phyloP scores from a whole-genome alignment of 805 yeast genomes.

The Kurtzmaniella fragi region DNA sequence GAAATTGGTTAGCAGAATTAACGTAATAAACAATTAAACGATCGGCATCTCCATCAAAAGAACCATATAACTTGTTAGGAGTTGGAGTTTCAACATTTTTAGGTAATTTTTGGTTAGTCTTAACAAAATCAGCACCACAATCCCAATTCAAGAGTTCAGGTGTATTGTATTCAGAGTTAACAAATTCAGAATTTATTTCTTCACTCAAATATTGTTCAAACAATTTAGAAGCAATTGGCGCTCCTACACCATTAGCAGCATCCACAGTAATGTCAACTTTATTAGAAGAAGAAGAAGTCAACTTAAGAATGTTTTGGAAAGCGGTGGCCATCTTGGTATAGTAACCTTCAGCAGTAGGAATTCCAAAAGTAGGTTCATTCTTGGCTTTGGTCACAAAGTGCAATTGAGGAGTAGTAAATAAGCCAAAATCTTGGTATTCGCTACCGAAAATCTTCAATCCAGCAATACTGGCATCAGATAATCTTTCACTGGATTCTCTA shows the following conservation, averaged over 20 bases:
- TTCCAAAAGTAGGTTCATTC: constrained; percentile 65
- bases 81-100: constrained; percentile 42
- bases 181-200: constrained; percentile 35
- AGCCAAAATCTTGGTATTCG: constrained; percentile 54
- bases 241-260: constrained; percentile 97
- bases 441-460: constrained; percentile 50
- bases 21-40: constrained; percentile 78
- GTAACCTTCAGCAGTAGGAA: constrained; percentile 63
- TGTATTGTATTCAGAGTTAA: constrained; percentile 49
- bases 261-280: constrained; percentile 60
- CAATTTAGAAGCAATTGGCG: constrained; percentile 57
- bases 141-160: constrained; percentile 63
- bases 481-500: constrained; percentile 71
- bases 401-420: constrained; percentile 89
- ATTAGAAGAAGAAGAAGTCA: constrained; percentile 11
- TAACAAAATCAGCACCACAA: constrained; percentile 96
- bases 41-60: constrained; percentile 98
- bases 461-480: constrained; percentile 53
- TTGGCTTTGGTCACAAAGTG: constrained; percentile 76
- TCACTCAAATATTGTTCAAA: constrained; percentile 35
- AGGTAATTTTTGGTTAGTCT: constrained; percentile 81
- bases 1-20: constrained; percentile 34
- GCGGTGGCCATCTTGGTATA: constrained; percentile 56
- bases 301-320: constrained; percentile 39
- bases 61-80: constrained; percentile 56